Conservation (phyloP, 352 stramenopile species). For the Pythium rhizo-oryzae region DNA sequence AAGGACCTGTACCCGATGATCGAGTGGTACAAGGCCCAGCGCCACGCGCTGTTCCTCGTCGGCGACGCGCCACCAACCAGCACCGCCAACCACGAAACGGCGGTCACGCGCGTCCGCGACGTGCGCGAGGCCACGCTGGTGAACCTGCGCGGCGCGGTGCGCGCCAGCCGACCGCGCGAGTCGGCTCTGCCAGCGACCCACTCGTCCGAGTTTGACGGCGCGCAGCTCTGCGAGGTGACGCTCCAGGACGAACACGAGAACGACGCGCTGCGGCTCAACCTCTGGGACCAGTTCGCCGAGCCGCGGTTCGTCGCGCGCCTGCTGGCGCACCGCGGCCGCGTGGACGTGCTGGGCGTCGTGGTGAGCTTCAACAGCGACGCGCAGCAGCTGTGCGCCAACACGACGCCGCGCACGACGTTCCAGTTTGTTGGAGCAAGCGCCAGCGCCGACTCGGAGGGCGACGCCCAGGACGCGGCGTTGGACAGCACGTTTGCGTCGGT, state of each 20-base stretch:
- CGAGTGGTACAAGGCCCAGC: constrained; percentile 67
- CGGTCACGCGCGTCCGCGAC: constrained; percentile 40
- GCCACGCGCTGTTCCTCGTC: constrained; percentile 38
- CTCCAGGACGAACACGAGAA: constrained; percentile 50
- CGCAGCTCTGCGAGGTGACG: constrained; percentile 50
- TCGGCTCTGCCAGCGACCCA: no score
- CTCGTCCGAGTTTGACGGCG: constrained; percentile 27
- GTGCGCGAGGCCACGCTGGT: constrained; percentile 62
- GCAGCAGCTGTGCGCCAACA: constrained; percentile 58
- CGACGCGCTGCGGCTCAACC: constrained; percentile 52
- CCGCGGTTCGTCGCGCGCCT: constrained; percentile 43
- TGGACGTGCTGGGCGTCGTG: constrained; percentile 48
- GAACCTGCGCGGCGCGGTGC: constrained; percentile 30
- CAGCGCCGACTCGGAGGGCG: background rate
- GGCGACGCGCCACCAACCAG: no score
- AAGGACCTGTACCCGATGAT: constrained; percentile 68
- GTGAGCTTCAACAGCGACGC: constrained; percentile 50
- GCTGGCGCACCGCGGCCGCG: constrained; percentile 36
- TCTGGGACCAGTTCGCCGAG: constrained; percentile 72
- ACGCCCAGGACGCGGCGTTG: background rate
- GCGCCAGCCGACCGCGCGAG: background rate
- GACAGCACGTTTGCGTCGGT: constrained; percentile 34
- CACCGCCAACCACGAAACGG: no score
- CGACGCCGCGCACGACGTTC: constrained; percentile 57
- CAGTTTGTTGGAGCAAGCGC: constrained; percentile 26